A percentile compares a stretch with the other conserved stretches of the same genome.
These are phyloP conservation scores for Botryobasidium botryosum DNA, from an alignment of 768 basidiomycete species.

Conservation along the genomic window DNA sequence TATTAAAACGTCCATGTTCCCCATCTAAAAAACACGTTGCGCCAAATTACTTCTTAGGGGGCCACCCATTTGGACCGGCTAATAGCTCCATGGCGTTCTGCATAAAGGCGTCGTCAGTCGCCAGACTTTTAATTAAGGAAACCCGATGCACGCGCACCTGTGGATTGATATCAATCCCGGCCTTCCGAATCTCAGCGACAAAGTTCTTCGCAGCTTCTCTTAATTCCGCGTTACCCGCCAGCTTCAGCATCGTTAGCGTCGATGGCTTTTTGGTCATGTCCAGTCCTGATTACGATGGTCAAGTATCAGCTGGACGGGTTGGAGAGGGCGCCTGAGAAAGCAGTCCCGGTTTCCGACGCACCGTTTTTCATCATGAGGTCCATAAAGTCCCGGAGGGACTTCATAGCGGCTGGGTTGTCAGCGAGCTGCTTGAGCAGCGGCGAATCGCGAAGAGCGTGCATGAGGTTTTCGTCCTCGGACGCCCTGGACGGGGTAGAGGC, in stretches of 20 bases:
- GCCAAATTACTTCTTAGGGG: no score
- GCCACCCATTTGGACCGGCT: no score
- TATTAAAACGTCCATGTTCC: no score
- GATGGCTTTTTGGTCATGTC: constrained; percentile 5
- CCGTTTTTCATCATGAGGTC: constrained; percentile 1
- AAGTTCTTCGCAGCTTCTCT: constrained; percentile 6
- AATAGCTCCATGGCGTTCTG: no score
- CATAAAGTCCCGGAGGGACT: constrained; percentile 2
- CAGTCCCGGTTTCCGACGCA: background rate
- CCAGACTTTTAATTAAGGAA: no score
- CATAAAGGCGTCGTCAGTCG: no score
- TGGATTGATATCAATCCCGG: constrained; percentile 5
- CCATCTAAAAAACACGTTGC: no score
- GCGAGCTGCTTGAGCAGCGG: constrained; percentile 5
- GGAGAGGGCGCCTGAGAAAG: background rate
- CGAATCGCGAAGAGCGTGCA: no score
- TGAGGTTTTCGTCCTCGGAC: no score
- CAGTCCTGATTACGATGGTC: constrained; percentile 1
- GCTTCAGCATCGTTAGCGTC: constrained; percentile 6
- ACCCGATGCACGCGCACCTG: constrained; percentile 1
- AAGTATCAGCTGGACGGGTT: background rate
- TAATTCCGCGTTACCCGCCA: constrained; percentile 6
- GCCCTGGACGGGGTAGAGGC: no score
- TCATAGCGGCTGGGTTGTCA: constrained; percentile 2
- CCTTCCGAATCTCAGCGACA: constrained; percentile 4